Evolutionary conservation across 164 flowering plant species (phyloP).

Genomic region (Brasenia schreberi): DNA sequence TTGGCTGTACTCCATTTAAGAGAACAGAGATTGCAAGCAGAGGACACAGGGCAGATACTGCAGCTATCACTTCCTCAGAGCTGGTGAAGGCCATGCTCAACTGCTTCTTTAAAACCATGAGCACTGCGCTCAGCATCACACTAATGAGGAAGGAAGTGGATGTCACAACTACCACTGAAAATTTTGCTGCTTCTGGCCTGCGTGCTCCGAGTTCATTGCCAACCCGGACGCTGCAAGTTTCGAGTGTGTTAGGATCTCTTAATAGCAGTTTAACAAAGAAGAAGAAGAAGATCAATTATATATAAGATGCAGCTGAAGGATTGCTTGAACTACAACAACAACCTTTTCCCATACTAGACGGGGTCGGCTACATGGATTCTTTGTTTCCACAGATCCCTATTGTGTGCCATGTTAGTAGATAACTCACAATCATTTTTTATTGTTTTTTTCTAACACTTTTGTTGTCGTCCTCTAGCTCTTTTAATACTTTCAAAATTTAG

Average conservation of each 20-base stretch:
- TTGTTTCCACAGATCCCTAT: too few relatives aligned
- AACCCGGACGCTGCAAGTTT: constrained; percentile 43
- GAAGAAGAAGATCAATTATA: too few relatives aligned
- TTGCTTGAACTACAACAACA: too few relatives aligned
- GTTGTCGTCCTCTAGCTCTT: too few relatives aligned
- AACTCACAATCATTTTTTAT: too few relatives aligned
- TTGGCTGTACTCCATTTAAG: constrained; percentile 65
- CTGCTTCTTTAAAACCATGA: constrained; percentile 25
- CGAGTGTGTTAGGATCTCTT: not conserved
- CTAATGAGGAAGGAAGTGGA: constrained; percentile 41
- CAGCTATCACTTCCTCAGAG: constrained; percentile 29
- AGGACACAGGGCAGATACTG: constrained; percentile 42
- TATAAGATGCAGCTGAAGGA: too few relatives aligned
- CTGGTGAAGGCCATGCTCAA: constrained; percentile 44
- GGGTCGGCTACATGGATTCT: too few relatives aligned
- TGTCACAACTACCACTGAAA: constrained; percentile 52
- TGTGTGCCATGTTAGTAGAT: too few relatives aligned
- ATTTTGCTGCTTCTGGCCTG: constrained; percentile 41
- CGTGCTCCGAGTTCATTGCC: constrained; percentile 74
- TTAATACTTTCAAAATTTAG: too few relatives aligned
- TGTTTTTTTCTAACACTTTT: too few relatives aligned
- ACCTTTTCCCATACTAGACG: too few relatives aligned
- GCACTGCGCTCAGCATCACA: constrained; percentile 29
- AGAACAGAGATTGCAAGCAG: constrained; percentile 53
- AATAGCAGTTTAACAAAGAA: too few relatives aligned